Evolutionary conservation across 148 eudicot genomes (phyloP).

Genomic region (Rhododendron kiyosumense): DNA sequence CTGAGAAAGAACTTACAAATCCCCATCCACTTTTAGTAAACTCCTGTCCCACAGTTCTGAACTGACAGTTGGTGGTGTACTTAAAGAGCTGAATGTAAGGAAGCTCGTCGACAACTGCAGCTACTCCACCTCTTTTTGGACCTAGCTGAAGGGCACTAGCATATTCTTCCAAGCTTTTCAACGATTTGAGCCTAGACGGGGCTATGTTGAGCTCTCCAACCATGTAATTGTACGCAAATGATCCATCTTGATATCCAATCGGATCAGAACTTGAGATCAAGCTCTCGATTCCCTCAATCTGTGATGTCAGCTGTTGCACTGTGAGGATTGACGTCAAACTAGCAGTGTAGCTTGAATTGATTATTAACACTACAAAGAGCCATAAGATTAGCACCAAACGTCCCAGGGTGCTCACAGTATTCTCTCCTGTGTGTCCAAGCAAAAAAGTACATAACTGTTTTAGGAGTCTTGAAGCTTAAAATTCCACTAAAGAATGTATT

Average conservation of each 20-base stretch:
- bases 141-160: constrained; percentile 44
- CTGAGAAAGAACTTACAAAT: constrained; percentile 58
- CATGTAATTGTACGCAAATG: constrained; percentile 70
- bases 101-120: constrained; percentile 88
- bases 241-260: constrained; percentile 81
- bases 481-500: background rate
- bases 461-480: background rate
- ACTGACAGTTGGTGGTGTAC: constrained; percentile 42
- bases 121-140: constrained; percentile 73
- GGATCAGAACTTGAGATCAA: constrained; percentile 57
- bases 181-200: constrained; percentile 42
- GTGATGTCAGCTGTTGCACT: constrained; percentile 63
- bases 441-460: background rate
- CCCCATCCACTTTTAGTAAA: constrained; percentile 92
- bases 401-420: constrained; percentile 68
- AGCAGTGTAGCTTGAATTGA: constrained; percentile 90
- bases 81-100: constrained; percentile 68
- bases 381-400: constrained; percentile 69
- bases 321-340: constrained; percentile 91
- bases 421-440: constrained; percentile 54
- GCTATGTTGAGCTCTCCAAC: constrained; percentile 50
- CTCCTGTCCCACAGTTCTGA: constrained; percentile 66
- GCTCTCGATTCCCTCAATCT: constrained; percentile 68
- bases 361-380: constrained; percentile 77
- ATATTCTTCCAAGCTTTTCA: constrained; percentile 45